Percentiles rank a stretch among this genome's conserved stretches.
Evolutionary conservation across 495 filamentous ascomycete species (phyloP).

Genomic region (Aspergillus bridgeri): DNA sequence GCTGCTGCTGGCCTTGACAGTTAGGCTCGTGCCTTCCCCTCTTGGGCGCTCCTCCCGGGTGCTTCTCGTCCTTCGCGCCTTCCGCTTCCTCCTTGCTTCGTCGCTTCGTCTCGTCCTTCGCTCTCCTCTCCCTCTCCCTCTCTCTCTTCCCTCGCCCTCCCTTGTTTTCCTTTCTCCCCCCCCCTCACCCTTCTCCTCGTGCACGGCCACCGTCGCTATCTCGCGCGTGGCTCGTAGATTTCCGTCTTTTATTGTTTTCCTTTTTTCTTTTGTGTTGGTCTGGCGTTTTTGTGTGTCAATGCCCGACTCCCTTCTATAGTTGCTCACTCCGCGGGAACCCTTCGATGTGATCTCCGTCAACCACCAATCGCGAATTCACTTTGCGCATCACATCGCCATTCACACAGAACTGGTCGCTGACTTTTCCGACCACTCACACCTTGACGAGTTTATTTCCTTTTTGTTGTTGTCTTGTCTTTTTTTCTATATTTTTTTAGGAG

Average conservation of each 20-base stretch:
- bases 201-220: conserved; percentile 16
- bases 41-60: conserved; percentile 7
- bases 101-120: conserved; percentile 3
- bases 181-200: conserved; percentile 10
- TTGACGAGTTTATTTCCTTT: conserved; percentile 29
- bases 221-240: conserved; percentile 19
- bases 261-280: conserved; percentile 29
- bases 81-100: conserved; percentile 1
- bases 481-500: conserved; percentile 24
- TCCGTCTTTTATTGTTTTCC: conserved; percentile 23
- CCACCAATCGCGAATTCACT: conserved; percentile 2
- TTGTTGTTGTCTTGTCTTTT: conserved; percentile 23
- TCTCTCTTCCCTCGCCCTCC: conserved; percentile 2
- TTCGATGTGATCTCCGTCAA: conserved; percentile 21
- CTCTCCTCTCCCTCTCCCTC: conserved; percentile 9
- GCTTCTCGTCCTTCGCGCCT: conserved; percentile 3
- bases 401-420: conserved; percentile 24
- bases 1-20: conserved; percentile 6
- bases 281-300: conserved; percentile 27
- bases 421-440: conserved; percentile 30
- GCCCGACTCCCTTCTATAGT: conserved; percentile 15
- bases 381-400: conserved; percentile 18
- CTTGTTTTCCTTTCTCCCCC: conserved; percentile 13
- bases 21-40: conserved; percentile 5
- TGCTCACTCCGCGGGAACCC: conserved; percentile 15